Conservation (phyloP, 805 yeast species). For the Komagataella populi region DNA sequence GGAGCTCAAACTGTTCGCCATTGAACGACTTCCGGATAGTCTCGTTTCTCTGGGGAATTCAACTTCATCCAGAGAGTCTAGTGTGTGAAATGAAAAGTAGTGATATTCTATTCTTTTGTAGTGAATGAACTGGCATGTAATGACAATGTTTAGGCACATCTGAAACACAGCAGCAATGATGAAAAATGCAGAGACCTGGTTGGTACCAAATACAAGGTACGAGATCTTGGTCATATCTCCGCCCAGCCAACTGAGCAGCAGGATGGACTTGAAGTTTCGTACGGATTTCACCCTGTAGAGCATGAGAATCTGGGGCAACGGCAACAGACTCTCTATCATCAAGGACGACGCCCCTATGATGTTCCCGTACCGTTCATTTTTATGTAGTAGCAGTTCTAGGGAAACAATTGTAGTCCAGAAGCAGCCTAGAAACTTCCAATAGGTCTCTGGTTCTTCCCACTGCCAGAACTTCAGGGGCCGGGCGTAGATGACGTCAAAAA, state of each 20-base stretch:
- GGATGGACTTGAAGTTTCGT: slow-evolving; percentile 65
- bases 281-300: slow-evolving; percentile 52
- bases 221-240: slow-evolving; percentile 75
- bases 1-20: not conserved
- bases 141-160: slow-evolving; percentile 58
- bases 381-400: slow-evolving; percentile 11
- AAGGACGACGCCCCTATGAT: slow-evolving; percentile 24
- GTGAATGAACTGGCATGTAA: slow-evolving; percentile 60
- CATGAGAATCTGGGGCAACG: slow-evolving; percentile 68
- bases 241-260: slow-evolving; percentile 74
- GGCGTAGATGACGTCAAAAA: slow-evolving; percentile 57
- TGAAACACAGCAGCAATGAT: slow-evolving; percentile 66
- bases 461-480: slow-evolving; percentile 75
- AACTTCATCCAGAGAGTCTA: not conserved
- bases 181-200: slow-evolving; percentile 50
- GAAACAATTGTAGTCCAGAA: slow-evolving; percentile 17
- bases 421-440: slow-evolving; percentile 47
- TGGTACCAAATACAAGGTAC: slow-evolving; percentile 66
- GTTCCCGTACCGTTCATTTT: slow-evolving; percentile 14
- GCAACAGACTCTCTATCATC: slow-evolving; percentile 57
- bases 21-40: not conserved
- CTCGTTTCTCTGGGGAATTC: not conserved
- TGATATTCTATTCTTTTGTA: slow-evolving; percentile 24
- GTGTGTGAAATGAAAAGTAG: not conserved
- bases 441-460: slow-evolving; percentile 49